These are phyloP conservation scores for Blastobotrys indianensis DNA, from an alignment of 1,139 yeast species.

Conservation along the genomic window DNA sequence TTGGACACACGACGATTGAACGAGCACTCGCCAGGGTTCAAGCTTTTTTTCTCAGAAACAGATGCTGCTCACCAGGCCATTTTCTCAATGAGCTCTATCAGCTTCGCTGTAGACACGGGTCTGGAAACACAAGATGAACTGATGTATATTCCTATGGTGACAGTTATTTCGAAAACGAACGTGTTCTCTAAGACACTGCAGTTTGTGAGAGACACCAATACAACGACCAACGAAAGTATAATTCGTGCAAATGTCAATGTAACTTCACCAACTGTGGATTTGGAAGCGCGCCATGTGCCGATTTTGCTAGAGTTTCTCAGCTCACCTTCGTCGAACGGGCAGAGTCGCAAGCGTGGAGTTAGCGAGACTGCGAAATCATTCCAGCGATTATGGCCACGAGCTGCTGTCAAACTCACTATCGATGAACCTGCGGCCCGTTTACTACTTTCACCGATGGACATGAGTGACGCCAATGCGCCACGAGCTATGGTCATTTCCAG, in stretches of 20 bases:
- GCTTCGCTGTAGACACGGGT: slow-evolving; percentile 27
- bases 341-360: not conserved
- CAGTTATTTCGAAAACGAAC: slow-evolving; percentile 35
- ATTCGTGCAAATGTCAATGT: slow-evolving; percentile 33
- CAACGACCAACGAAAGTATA: slow-evolving; percentile 26
- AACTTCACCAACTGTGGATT: slow-evolving; percentile 36
- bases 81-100: slow-evolving; percentile 34
- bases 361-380: slow-evolving; percentile 15
- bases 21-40: slow-evolving; percentile 37
- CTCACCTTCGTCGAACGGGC: not conserved
- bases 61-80: slow-evolving; percentile 40
- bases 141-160: slow-evolving; percentile 36
- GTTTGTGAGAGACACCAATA: slow-evolving; percentile 25
- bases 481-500: slow-evolving; percentile 28
- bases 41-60: slow-evolving; percentile 31
- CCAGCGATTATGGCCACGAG: slow-evolving; percentile 32
- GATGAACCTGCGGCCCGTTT: slow-evolving; percentile 38
- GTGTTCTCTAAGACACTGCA: slow-evolving; percentile 33
- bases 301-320: slow-evolving; percentile 23
- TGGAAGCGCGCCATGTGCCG: slow-evolving; percentile 33
- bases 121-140: slow-evolving; percentile 33
- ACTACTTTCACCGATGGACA: slow-evolving; percentile 19
- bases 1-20: slow-evolving; percentile 37
- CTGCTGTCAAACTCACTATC: slow-evolving; percentile 32
- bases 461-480: slow-evolving; percentile 5